Percentiles rank a stretch among this genome's conserved stretches.
These are phyloP conservation scores for Cinnamomum chago DNA, from an alignment of 164 flowering plant genomes.

Conservation along the genomic window DNA sequence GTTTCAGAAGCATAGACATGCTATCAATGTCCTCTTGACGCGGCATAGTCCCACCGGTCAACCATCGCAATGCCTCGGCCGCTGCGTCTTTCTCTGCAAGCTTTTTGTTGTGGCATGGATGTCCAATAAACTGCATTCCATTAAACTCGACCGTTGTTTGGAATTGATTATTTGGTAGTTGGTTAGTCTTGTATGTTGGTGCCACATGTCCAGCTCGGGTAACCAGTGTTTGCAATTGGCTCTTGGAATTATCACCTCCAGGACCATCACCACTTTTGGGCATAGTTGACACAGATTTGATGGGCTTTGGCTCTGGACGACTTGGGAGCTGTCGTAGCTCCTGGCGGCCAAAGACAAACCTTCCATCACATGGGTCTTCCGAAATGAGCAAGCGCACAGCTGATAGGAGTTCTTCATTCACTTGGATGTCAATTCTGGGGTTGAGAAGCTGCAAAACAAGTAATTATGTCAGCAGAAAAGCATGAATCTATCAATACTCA, in stretches of 20 bases:
- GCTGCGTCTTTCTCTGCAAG: slow-evolving; percentile 93
- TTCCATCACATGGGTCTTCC: slow-evolving; percentile 69
- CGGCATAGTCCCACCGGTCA: slow-evolving; percentile 42
- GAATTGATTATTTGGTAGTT: slow-evolving; percentile 58
- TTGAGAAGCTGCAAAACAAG: slow-evolving; percentile 47
- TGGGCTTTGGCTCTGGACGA: neutral
- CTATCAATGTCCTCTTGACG: slow-evolving; percentile 43
- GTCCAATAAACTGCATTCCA: slow-evolving; percentile 70
- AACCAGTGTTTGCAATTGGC: slow-evolving; percentile 79
- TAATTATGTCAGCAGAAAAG: neutral
- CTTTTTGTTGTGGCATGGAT: slow-evolving; percentile 77
- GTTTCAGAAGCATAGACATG: slow-evolving; percentile 64
- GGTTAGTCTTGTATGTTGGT: slow-evolving; percentile 63
- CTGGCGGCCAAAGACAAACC: slow-evolving; percentile 64
- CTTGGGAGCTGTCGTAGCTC: slow-evolving; percentile 9
- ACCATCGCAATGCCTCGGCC: slow-evolving; percentile 73
- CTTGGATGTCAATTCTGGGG: slow-evolving; percentile 51
- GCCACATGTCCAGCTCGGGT: slow-evolving; percentile 67
- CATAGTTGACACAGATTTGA: slow-evolving; percentile 3
- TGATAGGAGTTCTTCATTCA: slow-evolving; percentile 56
- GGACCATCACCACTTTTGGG: slow-evolving; percentile 56
- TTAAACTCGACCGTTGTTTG: slow-evolving; percentile 62
- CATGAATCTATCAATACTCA: no score
- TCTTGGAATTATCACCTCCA: slow-evolving; percentile 88
- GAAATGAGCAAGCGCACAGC: slow-evolving; percentile 68